phyloP scores from a whole-genome alignment of 2,329 filamentous ascomycete genomes.

The Xylaria sp. region DNA sequence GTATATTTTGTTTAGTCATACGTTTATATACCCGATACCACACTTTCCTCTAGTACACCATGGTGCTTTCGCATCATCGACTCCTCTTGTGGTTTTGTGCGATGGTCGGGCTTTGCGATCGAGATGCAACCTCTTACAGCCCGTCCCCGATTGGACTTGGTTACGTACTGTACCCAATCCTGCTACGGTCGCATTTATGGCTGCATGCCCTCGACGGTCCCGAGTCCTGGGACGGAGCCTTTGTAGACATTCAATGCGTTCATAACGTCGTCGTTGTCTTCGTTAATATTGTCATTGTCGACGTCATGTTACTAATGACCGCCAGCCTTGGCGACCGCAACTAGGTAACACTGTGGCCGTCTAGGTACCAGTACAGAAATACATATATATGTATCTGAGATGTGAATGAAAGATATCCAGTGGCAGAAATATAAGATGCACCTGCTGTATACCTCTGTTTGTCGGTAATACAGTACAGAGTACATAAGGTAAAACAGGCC shows the following conservation, averaged over 20 bases:
- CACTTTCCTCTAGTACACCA: background rate
- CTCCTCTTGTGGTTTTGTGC: background rate
- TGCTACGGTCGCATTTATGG: background rate
- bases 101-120: background rate
- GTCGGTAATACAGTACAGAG: too few species aligned
- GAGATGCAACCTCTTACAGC: background rate
- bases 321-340: background rate
- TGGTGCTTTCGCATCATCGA: background rate
- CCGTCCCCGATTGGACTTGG: background rate
- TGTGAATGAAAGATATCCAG: background rate
- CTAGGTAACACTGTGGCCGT: background rate
- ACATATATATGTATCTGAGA: background rate
- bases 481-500: background rate
- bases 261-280: background rate
- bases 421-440: background rate
- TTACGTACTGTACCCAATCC: background rate
- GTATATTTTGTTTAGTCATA: slow-evolving; percentile 32
- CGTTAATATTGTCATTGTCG: background rate
- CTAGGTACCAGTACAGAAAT: too few species aligned
- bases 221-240: background rate
- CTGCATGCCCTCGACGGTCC: background rate
- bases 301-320: background rate
- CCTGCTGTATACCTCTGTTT: background rate
- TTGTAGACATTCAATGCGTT: background rate
- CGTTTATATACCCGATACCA: slow-evolving; percentile 29